Conservation (phyloP, 2,329 filamentous ascomycete species). For the Colletotrichum costaricense region DNA sequence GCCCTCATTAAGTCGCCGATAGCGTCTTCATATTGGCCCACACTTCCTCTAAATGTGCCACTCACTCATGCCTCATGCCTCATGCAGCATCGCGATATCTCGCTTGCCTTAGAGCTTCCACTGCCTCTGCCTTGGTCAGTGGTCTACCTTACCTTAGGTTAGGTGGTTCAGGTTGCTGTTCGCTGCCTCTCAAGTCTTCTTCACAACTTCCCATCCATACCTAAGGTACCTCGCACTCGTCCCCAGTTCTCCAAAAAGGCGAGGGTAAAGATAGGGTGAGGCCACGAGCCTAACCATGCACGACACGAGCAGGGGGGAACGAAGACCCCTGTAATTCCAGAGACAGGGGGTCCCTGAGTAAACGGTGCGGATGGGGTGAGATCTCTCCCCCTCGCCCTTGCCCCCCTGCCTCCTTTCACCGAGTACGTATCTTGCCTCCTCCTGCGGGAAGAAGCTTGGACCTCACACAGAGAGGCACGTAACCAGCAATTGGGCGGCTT, state of each 20-base stretch:
- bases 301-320: neutral
- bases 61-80: neutral
- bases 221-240: too few relatives aligned
- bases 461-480: neutral
- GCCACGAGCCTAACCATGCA: neutral
- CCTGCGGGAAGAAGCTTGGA: conserved; percentile 3
- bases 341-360: neutral
- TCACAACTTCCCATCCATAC: neutral
- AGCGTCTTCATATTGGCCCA: neutral
- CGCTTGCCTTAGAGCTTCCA: neutral
- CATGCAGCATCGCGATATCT: neutral
- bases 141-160: neutral
- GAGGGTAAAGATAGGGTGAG: neutral
- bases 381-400: neutral
- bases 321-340: neutral
- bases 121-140: neutral
- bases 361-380: neutral
- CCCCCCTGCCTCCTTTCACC: neutral
- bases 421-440: neutral
- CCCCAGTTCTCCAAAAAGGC: neutral
- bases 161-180: neutral
- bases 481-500: neutral
- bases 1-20: neutral
- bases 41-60: neutral
- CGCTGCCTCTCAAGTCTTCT: neutral